Percentiles rank a stretch among this genome's conserved stretches.
Evolutionary conservation across 192 early-diverging fungal genomes (phyloP).

Genomic region (Backusella morwellensis): DNA sequence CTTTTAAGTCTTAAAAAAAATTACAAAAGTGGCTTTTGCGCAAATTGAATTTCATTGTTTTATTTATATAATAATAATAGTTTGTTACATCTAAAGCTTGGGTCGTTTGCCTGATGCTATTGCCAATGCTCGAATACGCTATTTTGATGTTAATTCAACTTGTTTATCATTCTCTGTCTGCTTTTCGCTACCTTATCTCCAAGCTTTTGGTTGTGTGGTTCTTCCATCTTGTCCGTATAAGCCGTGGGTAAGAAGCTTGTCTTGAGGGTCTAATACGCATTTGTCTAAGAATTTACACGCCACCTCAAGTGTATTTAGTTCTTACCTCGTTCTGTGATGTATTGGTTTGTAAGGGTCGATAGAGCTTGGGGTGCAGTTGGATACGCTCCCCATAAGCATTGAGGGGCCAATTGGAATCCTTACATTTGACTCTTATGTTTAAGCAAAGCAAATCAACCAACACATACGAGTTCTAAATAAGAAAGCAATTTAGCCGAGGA

Average conservation of each 20-base stretch:
- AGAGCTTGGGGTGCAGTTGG: constrained; percentile 66
- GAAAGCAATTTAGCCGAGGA: too few species aligned
- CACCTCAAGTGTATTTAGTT: not conserved
- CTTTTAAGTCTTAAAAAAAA: not conserved
- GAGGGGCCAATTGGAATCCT: constrained; percentile 74
- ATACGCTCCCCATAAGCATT: constrained; percentile 74
- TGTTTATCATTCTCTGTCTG: not conserved
- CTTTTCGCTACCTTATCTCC: constrained; percentile 10
- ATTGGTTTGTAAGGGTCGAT: constrained; percentile 42
- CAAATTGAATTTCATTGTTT: not conserved
- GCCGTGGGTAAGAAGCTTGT: constrained; percentile 30
- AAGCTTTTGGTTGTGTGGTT: not conserved
- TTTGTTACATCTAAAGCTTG: not conserved
- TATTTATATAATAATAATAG: not conserved
- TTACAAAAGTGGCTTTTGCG: not conserved
- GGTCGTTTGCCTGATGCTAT: not conserved
- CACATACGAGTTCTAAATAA: constrained; percentile 69
- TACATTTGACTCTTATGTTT: constrained; percentile 75
- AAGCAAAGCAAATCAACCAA: constrained; percentile 82
- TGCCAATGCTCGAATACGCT: constrained; percentile 1
- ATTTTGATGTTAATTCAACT: not conserved
- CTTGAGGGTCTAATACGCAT: constrained; percentile 27
- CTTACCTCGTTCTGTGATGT: constrained; percentile 40
- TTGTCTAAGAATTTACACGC: too few species aligned
- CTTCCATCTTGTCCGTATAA: constrained; percentile 7